phyloP scores from a whole-genome alignment of 202 grass and related monocot species.

The Saccharum hybrid region DNA sequence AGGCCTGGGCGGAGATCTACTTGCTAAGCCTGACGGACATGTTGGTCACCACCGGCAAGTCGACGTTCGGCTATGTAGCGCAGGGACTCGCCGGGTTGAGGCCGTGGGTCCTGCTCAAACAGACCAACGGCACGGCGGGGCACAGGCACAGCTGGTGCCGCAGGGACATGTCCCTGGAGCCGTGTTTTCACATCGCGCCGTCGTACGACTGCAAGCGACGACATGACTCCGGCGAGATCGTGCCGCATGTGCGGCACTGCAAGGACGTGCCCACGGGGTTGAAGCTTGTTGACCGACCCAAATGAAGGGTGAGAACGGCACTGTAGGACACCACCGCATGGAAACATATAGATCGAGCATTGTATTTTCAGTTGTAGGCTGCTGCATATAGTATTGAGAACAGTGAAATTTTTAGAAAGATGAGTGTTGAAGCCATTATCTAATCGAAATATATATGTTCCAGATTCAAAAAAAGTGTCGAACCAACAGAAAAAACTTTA shows the following conservation, averaged over 20 bases:
- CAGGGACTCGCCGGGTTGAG: conserved; percentile 53
- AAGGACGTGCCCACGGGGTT: conserved; percentile 38
- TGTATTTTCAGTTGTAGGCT: too few relatives aligned
- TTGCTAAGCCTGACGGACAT: conserved; percentile 48
- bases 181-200: conserved; percentile 51
- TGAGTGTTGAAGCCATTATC: too few relatives aligned
- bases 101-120: conserved; percentile 52
- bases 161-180: conserved; percentile 55
- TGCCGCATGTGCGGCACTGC: conserved; percentile 46
- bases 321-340: too few relatives aligned
- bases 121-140: not conserved
- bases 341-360: too few relatives aligned
- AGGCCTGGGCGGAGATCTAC: conserved; percentile 60
- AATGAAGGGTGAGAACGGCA: not conserved
- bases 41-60: conserved; percentile 51
- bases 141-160: not conserved
- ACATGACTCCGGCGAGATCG: conserved; percentile 11
- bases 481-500: too few relatives aligned
- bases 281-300: conserved; percentile 35
- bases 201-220: conserved; percentile 33
- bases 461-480: too few relatives aligned
- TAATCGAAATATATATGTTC: too few relatives aligned
- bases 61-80: conserved; percentile 59
- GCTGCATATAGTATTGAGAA: too few relatives aligned
- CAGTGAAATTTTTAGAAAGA: too few relatives aligned